phyloP scores from a whole-genome alignment of 441 rosid genomes.

The Croton setiger region DNA sequence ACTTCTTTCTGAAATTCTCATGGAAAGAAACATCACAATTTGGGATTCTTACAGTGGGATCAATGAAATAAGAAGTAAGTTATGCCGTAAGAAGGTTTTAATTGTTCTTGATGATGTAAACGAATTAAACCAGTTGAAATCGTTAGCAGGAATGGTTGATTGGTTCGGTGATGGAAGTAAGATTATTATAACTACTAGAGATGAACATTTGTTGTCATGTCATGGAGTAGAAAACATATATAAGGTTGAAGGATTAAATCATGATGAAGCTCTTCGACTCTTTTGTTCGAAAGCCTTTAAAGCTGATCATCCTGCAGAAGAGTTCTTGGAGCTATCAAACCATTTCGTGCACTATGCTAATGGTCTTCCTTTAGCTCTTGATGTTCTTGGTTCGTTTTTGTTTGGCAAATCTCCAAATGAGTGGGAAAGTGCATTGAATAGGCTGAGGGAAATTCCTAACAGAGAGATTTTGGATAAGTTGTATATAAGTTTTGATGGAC shows the following conservation, averaged over 20 bases:
- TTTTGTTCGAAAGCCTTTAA: slow-evolving; percentile 10
- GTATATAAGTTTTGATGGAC: slow-evolving; percentile 22
- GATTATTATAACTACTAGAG: slow-evolving; percentile 15
- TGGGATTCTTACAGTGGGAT: background rate
- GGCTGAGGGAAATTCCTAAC: slow-evolving; percentile 20
- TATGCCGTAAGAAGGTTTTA: background rate
- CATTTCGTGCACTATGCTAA: slow-evolving; percentile 11
- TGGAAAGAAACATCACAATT: background rate
- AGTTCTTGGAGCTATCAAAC: background rate
- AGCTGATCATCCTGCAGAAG: background rate
- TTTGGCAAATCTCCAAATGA: background rate
- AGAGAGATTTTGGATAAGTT: slow-evolving; percentile 13
- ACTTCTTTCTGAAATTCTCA: background rate
- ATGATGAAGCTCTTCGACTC: slow-evolving; percentile 10
- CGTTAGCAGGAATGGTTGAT: slow-evolving; percentile 7
- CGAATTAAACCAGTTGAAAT: background rate
- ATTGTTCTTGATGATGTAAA: slow-evolving; percentile 19
- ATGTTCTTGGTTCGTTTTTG: slow-evolving; percentile 13
- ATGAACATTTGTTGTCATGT: slow-evolving; percentile 12
- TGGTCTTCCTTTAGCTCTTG: slow-evolving; percentile 21
- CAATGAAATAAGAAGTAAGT: slow-evolving; percentile 3
- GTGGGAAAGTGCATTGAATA: slow-evolving; percentile 12
- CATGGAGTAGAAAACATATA: slow-evolving; percentile 9
- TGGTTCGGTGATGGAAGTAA: slow-evolving; percentile 22
- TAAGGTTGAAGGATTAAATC: background rate